Percentiles rank a stretch among this genome's conserved stretches.
phyloP scores from a whole-genome alignment of 495 filamentous ascomycete species.

The Trichocladium antarcticum region DNA sequence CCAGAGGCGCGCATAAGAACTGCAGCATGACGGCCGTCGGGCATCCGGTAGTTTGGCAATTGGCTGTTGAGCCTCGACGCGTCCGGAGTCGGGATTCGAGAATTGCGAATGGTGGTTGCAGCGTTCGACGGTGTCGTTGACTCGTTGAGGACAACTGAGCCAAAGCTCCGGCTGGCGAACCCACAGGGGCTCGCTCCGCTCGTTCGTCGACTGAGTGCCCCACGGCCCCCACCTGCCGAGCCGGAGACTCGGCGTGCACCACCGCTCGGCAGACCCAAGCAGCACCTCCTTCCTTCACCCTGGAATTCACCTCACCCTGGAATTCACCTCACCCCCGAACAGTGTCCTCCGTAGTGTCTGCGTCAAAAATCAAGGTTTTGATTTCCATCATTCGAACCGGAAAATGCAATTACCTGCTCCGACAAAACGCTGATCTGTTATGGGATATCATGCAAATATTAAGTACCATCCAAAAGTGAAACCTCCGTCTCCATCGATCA shows the following conservation, averaged over 20 bases:
- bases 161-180: slow-evolving; percentile 14
- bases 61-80: neutral
- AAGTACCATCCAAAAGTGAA: no score
- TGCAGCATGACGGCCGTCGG: slow-evolving; percentile 17
- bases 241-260: slow-evolving; percentile 12
- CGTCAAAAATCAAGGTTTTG: no score
- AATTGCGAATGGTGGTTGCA: neutral
- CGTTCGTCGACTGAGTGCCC: neutral
- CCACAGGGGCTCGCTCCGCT: slow-evolving; percentile 11
- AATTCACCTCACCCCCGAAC: no score
- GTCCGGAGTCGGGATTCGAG: neutral
- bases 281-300: neutral
- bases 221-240: slow-evolving; percentile 19
- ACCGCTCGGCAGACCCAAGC: no score
- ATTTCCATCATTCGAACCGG: no score
- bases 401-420: no score
- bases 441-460: no score
- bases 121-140: neutral
- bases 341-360: no score
- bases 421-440: no score
- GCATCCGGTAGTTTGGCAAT: neutral
- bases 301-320: no score
- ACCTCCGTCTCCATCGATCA: no score
- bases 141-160: slow-evolving; percentile 17
- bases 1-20: slow-evolving; percentile 1